These are phyloP conservation scores for Eucalyptus cladocalyx DNA, from an alignment of 345 rosid species.

Conservation along the genomic window DNA sequence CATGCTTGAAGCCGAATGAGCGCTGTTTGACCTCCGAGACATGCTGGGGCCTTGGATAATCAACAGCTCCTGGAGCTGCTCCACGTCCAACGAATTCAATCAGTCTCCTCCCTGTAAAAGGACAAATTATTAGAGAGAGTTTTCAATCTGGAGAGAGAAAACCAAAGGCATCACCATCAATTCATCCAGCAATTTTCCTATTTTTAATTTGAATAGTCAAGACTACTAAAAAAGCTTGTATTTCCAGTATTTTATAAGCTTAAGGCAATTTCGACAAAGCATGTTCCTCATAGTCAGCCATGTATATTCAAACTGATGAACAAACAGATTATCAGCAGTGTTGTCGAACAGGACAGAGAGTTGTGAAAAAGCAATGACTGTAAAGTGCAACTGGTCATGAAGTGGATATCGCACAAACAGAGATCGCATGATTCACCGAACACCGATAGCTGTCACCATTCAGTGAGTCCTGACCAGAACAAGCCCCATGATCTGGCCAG, in stretches of 20 bases:
- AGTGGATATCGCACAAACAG: background rate
- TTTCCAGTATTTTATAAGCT: background rate
- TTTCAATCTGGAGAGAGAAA: background rate
- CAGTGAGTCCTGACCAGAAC: background rate
- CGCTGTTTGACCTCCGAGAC: conserved; percentile 44
- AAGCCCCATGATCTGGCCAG: background rate
- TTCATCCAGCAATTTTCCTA: background rate
- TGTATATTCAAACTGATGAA: background rate
- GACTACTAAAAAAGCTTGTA: background rate
- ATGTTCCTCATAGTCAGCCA: background rate
- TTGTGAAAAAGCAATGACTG: background rate
- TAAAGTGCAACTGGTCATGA: background rate
- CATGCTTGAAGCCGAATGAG: conserved; percentile 39
- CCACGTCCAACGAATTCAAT: conserved; percentile 29
- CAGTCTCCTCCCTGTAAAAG: conserved; percentile 37
- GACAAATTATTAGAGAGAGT: background rate
- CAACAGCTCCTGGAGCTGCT: conserved; percentile 40
- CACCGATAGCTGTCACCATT: background rate
- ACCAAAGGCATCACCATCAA: background rate
- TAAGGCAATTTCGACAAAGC: background rate
- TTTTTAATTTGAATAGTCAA: background rate
- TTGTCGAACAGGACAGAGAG: background rate
- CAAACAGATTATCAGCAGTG: background rate
- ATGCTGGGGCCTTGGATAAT: conserved; percentile 35
- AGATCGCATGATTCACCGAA: background rate